Conservation (phyloP, 805 yeast species). For the Clavispora carvajalis region DNA sequence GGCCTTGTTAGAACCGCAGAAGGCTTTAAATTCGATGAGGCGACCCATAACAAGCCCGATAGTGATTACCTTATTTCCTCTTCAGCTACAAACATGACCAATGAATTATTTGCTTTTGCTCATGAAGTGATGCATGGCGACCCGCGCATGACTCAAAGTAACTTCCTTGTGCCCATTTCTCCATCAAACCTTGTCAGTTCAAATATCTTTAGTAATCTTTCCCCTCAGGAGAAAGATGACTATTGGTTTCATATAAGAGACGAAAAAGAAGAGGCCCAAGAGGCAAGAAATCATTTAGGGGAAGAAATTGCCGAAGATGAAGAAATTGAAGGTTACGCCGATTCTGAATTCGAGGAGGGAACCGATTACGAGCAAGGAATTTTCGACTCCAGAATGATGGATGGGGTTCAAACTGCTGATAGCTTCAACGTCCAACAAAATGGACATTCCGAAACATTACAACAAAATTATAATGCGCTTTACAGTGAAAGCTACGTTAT, state of each 20-base stretch:
- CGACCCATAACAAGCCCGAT: conserved; percentile 19
- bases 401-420: conserved; percentile 10
- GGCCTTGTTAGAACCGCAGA: conserved; percentile 47
- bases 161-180: conserved; percentile 33
- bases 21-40: conserved; percentile 39
- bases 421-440: conserved; percentile 8
- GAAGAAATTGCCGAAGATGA: conserved; percentile 20
- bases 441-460: conserved; percentile 3
- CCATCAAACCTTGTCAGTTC: conserved; percentile 23
- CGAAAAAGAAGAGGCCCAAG: conserved; percentile 10
- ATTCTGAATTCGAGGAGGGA: conserved; percentile 28
- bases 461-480: conserved; percentile 19
- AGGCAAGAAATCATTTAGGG: conserved; percentile 20
- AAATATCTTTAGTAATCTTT: conserved; percentile 5
- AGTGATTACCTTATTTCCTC: conserved; percentile 19
- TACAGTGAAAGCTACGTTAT: conserved; percentile 19
- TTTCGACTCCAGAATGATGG: conserved; percentile 2
- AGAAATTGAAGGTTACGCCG: conserved; percentile 20
- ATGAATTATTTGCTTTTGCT: conserved; percentile 20
- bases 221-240: conserved; percentile 23
- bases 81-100: conserved; percentile 14
- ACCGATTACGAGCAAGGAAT: conserved; percentile 12
- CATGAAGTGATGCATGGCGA: conserved; percentile 36
- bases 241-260: conserved; percentile 17
- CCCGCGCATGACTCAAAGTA: conserved; percentile 37